Evolutionary conservation across 805 yeast species (phyloP).

Genomic region (Suhomyces vadensis): DNA sequence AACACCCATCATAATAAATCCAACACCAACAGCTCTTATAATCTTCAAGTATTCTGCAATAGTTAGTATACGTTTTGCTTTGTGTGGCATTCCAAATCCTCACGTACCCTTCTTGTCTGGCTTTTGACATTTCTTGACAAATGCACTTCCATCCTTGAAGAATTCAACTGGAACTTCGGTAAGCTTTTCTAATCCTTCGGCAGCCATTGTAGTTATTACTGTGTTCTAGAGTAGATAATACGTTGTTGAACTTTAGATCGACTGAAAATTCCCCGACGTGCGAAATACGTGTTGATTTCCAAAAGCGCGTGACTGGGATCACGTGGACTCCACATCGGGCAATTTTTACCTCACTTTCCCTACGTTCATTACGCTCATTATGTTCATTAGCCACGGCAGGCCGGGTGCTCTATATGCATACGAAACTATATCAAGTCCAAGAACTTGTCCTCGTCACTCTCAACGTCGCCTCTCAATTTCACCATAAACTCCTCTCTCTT

Average conservation of each 20-base stretch:
- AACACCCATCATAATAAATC: slow-evolving; percentile 96
- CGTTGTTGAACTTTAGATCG: too few species aligned
- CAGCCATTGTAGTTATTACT: slow-evolving; percentile 36
- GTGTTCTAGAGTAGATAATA: slow-evolving; percentile 1
- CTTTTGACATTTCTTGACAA: slow-evolving; percentile 88
- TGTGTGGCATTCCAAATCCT: not conserved
- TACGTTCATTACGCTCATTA: slow-evolving; percentile 2
- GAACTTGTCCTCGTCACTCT: slow-evolving; percentile 31
- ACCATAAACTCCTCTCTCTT: slow-evolving; percentile 26
- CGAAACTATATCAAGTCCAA: slow-evolving; percentile 28
- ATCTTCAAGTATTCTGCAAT: slow-evolving; percentile 74
- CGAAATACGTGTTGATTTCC: slow-evolving; percentile 9
- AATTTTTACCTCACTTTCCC: not conserved
- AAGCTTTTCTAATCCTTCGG: slow-evolving; percentile 68
- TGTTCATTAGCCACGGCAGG: too few species aligned
- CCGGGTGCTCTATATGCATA: slow-evolving; percentile 3
- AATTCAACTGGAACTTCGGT: slow-evolving; percentile 89
- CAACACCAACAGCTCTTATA: slow-evolving; percentile 94
- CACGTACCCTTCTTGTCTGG: slow-evolving; percentile 76
- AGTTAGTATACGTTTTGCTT: slow-evolving; percentile 10
- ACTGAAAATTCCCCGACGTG: slow-evolving; percentile 7
- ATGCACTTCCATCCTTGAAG: slow-evolving; percentile 86
- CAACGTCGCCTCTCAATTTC: slow-evolving; percentile 18
- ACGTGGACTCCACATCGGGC: not conserved
- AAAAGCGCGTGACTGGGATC: not conserved